These are phyloP conservation scores for Ligustrum vulgare DNA, from an alignment of 257 asterid species.

Conservation along the genomic window DNA sequence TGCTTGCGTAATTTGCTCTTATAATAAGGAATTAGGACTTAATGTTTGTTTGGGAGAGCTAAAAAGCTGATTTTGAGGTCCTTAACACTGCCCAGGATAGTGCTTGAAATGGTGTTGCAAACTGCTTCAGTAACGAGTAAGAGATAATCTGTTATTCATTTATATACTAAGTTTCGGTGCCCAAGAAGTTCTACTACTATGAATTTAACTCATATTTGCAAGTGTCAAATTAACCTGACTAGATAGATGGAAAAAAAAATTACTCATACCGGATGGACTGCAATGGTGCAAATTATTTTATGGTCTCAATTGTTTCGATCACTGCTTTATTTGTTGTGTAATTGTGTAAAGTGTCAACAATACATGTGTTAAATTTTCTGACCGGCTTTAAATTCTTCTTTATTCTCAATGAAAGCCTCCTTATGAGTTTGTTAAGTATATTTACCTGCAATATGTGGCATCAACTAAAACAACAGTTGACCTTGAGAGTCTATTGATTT, in stretches of 20 bases:
- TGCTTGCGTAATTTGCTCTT: not conserved
- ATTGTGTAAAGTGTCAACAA: not conserved
- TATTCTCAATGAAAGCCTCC: conserved; percentile 2
- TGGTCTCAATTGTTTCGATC: not conserved
- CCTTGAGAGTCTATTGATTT: not conserved
- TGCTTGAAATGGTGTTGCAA: not conserved
- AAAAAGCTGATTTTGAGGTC: no score
- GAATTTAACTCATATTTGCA: conserved; percentile 28
- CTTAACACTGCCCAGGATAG: not conserved
- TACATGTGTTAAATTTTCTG: not conserved
- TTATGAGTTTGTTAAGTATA: not conserved
- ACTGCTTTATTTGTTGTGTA: not conserved
- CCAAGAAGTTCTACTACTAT: conserved; percentile 42
- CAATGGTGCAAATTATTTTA: not conserved
- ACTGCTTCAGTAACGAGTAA: not conserved
- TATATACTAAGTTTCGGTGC: conserved; percentile 25
- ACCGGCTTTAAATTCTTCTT: not conserved
- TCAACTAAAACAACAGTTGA: conserved; percentile 1
- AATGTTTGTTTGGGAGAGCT: not conserved
- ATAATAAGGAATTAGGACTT: not conserved
- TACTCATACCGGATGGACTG: conserved; percentile 15
- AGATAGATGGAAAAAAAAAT: conserved; percentile 17
- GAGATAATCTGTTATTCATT: not conserved
- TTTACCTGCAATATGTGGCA: not conserved
- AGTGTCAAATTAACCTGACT: conserved; percentile 12